These are phyloP conservation scores for Yarrowia bubula DNA, from an alignment of 805 yeast genomes.

Conservation along the genomic window DNA sequence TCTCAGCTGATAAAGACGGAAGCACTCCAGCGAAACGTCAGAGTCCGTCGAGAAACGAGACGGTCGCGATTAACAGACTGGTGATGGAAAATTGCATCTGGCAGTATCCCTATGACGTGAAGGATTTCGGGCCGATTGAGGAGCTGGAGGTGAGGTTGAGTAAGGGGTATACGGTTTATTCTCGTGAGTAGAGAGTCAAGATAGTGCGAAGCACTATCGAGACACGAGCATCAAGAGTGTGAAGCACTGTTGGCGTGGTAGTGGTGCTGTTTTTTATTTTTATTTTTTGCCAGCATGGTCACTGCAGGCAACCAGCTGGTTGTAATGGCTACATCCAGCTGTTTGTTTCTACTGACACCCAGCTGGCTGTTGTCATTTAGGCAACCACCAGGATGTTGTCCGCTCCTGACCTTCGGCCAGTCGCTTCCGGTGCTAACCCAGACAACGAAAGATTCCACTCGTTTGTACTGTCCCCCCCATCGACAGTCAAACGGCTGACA, in stretches of 20 bases:
- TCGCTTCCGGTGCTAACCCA: conserved; percentile 8
- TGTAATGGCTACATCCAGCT: too few relatives aligned
- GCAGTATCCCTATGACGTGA: conserved; percentile 30
- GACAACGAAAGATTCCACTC: conserved; percentile 28
- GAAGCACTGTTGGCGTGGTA: not conserved
- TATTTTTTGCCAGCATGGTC: too few relatives aligned
- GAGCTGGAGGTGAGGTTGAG: conserved; percentile 21
- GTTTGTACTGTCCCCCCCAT: conserved; percentile 29
- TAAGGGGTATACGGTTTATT: conserved; percentile 29
- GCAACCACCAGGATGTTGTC: not conserved
- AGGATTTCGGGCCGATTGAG: conserved; percentile 30
- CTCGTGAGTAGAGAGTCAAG: conserved; percentile 26
- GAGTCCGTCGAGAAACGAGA: not conserved
- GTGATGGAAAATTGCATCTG: conserved; percentile 30
- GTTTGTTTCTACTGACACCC: too few relatives aligned
- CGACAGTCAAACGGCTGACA: conserved; percentile 24
- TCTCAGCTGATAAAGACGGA: not conserved
- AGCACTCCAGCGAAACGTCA: not conserved
- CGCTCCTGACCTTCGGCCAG: not conserved
- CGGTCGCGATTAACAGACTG: conserved; percentile 13
- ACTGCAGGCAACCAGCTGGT: too few relatives aligned
- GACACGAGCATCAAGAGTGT: not conserved
- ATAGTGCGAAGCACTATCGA: not conserved
- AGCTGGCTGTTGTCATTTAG: too few relatives aligned
- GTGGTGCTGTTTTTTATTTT: not conserved